Conservation (phyloP, 495 filamentous ascomycete species). For the Chaetomium tenue region DNA sequence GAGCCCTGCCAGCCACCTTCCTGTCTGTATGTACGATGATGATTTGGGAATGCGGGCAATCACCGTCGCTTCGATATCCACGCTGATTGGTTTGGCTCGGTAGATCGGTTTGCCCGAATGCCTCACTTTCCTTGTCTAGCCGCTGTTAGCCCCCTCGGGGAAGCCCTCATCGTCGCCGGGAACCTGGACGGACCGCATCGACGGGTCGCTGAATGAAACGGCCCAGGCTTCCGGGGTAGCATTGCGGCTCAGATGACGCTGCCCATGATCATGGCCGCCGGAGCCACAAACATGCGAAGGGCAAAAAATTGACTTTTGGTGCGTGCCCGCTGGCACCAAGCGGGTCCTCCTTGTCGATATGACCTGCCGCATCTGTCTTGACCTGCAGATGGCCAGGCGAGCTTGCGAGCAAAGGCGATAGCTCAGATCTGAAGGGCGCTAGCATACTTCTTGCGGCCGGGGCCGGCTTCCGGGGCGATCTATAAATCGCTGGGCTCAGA, state of each 20-base stretch:
- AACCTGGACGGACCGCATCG: conserved; percentile 13
- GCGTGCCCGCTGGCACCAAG: neutral
- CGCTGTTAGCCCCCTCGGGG: conserved; percentile 8
- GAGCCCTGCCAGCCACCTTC: neutral
- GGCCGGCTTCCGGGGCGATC: conserved; percentile 2
- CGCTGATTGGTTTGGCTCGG: conserved; percentile 1
- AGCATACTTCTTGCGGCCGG: neutral
- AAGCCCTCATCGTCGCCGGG: conserved; percentile 8
- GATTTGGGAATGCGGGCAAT: neutral
- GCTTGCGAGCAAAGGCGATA: conserved; percentile 7
- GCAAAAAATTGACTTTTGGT: neutral
- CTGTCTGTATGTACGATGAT: neutral
- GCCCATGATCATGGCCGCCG: neutral
- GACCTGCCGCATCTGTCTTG: conserved; percentile 15
- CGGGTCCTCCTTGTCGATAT: neutral
- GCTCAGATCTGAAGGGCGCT: neutral
- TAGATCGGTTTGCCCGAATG: conserved; percentile 12
- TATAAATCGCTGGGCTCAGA: neutral
- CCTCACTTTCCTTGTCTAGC: conserved; percentile 5
- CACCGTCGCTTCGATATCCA: neutral
- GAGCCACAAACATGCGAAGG: neutral
- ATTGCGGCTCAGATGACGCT: neutral
- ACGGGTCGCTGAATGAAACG: conserved; percentile 17
- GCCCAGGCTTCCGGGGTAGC: conserved; percentile 4
- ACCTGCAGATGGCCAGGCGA: conserved; percentile 8